phyloP scores from a whole-genome alignment of 495 filamentous ascomycete species.

The Aspergillus saccharolyticus region DNA sequence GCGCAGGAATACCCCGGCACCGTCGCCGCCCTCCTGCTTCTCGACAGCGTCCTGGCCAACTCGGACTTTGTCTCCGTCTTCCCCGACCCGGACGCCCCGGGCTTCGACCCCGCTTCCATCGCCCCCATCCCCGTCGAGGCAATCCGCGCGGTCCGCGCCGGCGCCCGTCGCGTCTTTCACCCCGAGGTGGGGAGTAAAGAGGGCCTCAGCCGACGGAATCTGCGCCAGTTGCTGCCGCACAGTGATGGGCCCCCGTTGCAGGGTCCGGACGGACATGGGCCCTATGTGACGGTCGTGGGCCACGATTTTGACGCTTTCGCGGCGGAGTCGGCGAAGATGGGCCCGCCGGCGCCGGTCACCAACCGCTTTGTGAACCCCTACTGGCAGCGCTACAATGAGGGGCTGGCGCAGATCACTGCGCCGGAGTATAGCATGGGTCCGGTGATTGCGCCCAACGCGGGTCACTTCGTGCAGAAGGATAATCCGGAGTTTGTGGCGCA shows the following conservation, averaged over 20 bases:
- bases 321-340: constrained; percentile 35
- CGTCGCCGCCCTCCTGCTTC: constrained; percentile 47
- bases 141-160: constrained; percentile 40
- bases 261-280: constrained; percentile 30
- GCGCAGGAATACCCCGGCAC: constrained; percentile 40
- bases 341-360: constrained; percentile 38
- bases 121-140: constrained; percentile 40
- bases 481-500: constrained; percentile 51
- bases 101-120: constrained; percentile 34
- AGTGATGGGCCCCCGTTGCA: constrained; percentile 44
- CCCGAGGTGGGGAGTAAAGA: constrained; percentile 52
- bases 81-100: constrained; percentile 51
- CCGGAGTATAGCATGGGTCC: constrained; percentile 37
- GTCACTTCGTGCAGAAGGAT: constrained; percentile 61
- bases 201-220: constrained; percentile 47
- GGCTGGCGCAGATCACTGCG: constrained; percentile 43
- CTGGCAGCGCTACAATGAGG: constrained; percentile 56
- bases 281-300: constrained; percentile 52
- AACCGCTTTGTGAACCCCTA: constrained; percentile 49
- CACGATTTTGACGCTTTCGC: constrained; percentile 59
- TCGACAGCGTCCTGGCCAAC: constrained; percentile 61
- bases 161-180: constrained; percentile 43
- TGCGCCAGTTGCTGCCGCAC: constrained; percentile 45
- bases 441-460: constrained; percentile 48
- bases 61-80: constrained; percentile 54